Base-by-base conservation (phyloP, 2,329 filamentous ascomycete species). In the Verticillium klebahnii region DNA sequence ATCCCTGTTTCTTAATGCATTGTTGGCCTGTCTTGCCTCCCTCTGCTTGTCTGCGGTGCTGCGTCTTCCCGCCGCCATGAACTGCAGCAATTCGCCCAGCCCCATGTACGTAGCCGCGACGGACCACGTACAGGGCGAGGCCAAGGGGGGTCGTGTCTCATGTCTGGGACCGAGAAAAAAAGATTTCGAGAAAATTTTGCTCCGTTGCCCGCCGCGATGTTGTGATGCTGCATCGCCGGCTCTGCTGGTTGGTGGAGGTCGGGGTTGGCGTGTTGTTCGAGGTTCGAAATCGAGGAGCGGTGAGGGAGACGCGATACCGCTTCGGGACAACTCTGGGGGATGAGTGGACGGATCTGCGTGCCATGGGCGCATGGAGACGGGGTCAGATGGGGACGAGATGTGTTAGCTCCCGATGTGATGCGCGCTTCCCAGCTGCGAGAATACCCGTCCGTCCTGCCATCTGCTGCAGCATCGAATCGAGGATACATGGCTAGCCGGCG, bases 401-500 rank as follows among this genome's bases (percentile, higher is more conserved):
- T 52, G 15, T 37, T 31, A 34, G 58, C 58, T 50, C 45, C 45
- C 45, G 45, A 50, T 23, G 45, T 50, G 45, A 50, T 50, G 17
- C 50, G 25, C 19, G 29, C 39, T 7, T 29, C 17, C 59, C 14
- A 62, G 50, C 60, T 63, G 59, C 62, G 59, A 29, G n/a, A 50
- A 25, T 50, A 50, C 45, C 45, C 19, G 45, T 50, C 45, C 45
- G 23, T 50, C n/a, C 45, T 50, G 45, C 45, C 45, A 9, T 14
- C 45, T 23, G 23, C 45, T 50, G 45, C 52, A 55, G 32, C 55
- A 55, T 52, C 50, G 40, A 34, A 56, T 34, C 45, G 25, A 25
- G 14, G 50, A 61, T 71, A 72, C 67, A 63, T 68, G 63, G 64
- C 65, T 70, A 68, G 68, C 60, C 67, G 69, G 73, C 63, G 73